These are phyloP conservation scores for Pythium volutum DNA, from an alignment of 352 stramenopile species.

Conservation along the genomic window DNA sequence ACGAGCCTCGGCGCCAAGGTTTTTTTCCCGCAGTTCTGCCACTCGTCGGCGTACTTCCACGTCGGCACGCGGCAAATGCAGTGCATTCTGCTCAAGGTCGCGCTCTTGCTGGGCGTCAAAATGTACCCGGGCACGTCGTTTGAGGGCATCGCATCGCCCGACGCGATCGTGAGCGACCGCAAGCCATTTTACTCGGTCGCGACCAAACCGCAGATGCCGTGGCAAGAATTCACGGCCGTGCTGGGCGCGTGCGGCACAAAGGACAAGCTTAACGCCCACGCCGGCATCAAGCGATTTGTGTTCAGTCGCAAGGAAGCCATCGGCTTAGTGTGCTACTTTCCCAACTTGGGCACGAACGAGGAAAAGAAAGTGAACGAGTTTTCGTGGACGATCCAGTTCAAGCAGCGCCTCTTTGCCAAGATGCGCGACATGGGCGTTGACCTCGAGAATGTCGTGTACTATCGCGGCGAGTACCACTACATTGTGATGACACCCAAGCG, in stretches of 20 bases:
- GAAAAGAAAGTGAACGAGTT: slow-evolving; percentile 81
- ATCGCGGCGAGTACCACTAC: slow-evolving; percentile 85
- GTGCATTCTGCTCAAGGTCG: slow-evolving; percentile 81
- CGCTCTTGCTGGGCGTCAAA: slow-evolving; percentile 65
- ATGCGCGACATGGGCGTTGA: slow-evolving; percentile 71
- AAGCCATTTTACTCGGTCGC: slow-evolving; percentile 69
- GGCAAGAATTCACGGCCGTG: slow-evolving; percentile 74
- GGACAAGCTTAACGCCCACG: slow-evolving; percentile 58
- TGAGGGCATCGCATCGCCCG: slow-evolving; percentile 46
- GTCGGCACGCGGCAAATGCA: slow-evolving; percentile 84
- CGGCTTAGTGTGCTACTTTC: slow-evolving; percentile 81
- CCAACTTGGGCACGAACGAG: slow-evolving; percentile 62
- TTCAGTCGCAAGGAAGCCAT: slow-evolving; percentile 82
- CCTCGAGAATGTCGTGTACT: slow-evolving; percentile 86
- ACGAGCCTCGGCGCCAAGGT: slow-evolving; percentile 78
- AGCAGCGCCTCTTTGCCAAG: slow-evolving; percentile 79
- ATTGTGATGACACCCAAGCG: slow-evolving; percentile 82
- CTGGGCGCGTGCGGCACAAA: slow-evolving; percentile 65
- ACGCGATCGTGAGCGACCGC: slow-evolving; percentile 50
- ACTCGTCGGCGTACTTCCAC: slow-evolving; percentile 82
- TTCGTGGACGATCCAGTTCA: slow-evolving; percentile 86
- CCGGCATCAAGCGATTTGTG: slow-evolving; percentile 72
- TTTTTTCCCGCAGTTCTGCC: slow-evolving; percentile 79
- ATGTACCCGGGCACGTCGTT: slow-evolving; percentile 65
- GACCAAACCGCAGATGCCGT: slow-evolving; percentile 75